Conservation (phyloP, 192 early-diverging fungal species). For the Backusella tarrabulga region DNA sequence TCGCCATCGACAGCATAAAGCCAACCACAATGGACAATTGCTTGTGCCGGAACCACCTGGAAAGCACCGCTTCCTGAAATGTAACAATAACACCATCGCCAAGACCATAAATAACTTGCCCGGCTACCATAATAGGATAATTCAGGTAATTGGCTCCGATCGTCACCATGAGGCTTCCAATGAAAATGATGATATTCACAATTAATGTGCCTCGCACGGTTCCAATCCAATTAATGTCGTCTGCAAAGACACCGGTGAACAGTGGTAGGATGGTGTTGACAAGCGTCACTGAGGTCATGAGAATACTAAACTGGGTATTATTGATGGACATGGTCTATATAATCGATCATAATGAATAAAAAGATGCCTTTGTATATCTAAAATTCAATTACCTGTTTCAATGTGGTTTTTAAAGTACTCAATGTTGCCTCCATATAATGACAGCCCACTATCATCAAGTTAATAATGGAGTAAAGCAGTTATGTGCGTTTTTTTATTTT, state of each 20-base stretch:
- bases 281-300: slow-evolving; percentile 57
- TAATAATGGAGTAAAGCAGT: neutral
- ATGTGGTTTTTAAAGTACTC: slow-evolving; percentile 21
- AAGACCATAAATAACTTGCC: slow-evolving; percentile 57
- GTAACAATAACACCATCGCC: slow-evolving; percentile 70
- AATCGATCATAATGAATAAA: neutral
- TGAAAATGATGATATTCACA: slow-evolving; percentile 51
- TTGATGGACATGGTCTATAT: slow-evolving; percentile 58
- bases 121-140: slow-evolving; percentile 54
- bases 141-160: slow-evolving; percentile 40
- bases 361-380: neutral
- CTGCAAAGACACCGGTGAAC: slow-evolving; percentile 55
- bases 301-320: slow-evolving; percentile 58
- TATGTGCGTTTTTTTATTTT: neutral
- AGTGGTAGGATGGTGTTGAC: slow-evolving; percentile 58
- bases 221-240: slow-evolving; percentile 45
- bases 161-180: slow-evolving; percentile 51
- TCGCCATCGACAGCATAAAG: slow-evolving; percentile 60
- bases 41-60: slow-evolving; percentile 70
- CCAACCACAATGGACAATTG: slow-evolving; percentile 67
- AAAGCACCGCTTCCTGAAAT: slow-evolving; percentile 74
- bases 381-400: slow-evolving; percentile 1
- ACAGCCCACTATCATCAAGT: neutral
- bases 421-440: slow-evolving; percentile 23
- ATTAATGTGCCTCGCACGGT: slow-evolving; percentile 48